Evolutionary conservation across 441 rosid genomes (phyloP).

Genomic region (Dalechampia spathulata): DNA sequence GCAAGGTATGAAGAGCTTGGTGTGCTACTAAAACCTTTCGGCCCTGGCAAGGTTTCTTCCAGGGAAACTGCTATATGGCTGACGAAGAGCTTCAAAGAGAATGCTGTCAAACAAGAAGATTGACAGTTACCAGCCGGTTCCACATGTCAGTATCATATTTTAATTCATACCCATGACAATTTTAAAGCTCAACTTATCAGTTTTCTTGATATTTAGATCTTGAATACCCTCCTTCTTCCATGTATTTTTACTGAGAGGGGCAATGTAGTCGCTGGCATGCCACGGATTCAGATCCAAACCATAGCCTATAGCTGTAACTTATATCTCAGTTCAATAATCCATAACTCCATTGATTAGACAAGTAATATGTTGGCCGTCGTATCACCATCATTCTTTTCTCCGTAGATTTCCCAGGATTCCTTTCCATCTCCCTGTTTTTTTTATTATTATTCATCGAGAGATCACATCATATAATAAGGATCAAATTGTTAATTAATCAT

Average conservation of each 20-base stretch:
- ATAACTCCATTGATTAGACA: no score
- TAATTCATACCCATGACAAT: slow-evolving; percentile 21
- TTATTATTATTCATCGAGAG: no score
- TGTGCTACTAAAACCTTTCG: slow-evolving; percentile 91
- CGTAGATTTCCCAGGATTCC: no score
- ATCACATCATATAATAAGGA: no score
- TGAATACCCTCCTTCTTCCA: no score
- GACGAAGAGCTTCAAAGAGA: slow-evolving; percentile 96
- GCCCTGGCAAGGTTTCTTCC: slow-evolving; percentile 97
- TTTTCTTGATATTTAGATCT: slow-evolving; percentile 14
- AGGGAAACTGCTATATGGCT: slow-evolving; percentile 99
- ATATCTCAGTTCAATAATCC: no score
- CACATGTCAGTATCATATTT: slow-evolving; percentile 33
- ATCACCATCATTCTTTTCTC: no score
- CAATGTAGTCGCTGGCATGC: not conserved
- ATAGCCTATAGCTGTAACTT: no score
- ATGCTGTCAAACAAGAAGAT: slow-evolving; percentile 56
- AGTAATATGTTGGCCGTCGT: no score
- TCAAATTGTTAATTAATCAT: no score
- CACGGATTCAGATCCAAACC: not conserved
- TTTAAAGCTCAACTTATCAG: slow-evolving; percentile 21
- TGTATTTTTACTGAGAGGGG: not conserved
- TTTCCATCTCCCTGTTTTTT: no score
- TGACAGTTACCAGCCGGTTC: slow-evolving; percentile 26
- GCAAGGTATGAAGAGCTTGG: slow-evolving; percentile 91